Evolutionary conservation across 176 grass and related monocot genomes (phyloP), one percentile per base, ranked within the genome.

Genomic region (Tuctoria greenei): DNA sequence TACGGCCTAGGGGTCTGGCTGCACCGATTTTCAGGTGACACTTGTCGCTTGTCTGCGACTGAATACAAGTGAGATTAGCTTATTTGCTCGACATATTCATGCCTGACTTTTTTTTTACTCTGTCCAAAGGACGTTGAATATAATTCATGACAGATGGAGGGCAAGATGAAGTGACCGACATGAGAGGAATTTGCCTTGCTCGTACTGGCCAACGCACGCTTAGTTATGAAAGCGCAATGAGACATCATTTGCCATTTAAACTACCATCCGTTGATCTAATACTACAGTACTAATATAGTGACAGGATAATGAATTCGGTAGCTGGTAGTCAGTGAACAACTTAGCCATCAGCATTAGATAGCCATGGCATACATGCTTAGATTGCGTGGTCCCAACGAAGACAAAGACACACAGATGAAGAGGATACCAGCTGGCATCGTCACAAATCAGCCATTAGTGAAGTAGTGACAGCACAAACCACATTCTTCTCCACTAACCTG

Each of bases 351-450:
- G 15, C 40, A 46, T 49, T 75, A 85, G 5, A 18, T 7, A 6
- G 31, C 31, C 31, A 6, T 47, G 8, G 18, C 67, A 20, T 37
- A 13, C 67, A 20, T 37, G 67, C 50, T 68, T 81, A 81, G 78
- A 86, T 86, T 82, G 79, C 73, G 50, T 82, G 72, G 79, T 23
- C 73, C 84, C 57, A 14, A 27, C 4, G 47, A 20, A 40, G 18
- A 56, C 64, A 34, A 28, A 67, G 46, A 58, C 28, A 26, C 35
- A 15, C 43, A 47, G 37, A 72, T 65, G 45, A 72, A 66, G 50
- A 66, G 3, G 8, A 51, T 25, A 2, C 69, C 36, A 78, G 41
- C 18, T 2, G 20, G 67, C 78, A 47, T 50, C 67, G 44, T 67
- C 85, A 62, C 42, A 73, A 73, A 83, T 42, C 61, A 67, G 67